Base-by-base conservation (phyloP, 2,329 filamentous ascomycete species). In the Alternaria gansuensis region DNA sequence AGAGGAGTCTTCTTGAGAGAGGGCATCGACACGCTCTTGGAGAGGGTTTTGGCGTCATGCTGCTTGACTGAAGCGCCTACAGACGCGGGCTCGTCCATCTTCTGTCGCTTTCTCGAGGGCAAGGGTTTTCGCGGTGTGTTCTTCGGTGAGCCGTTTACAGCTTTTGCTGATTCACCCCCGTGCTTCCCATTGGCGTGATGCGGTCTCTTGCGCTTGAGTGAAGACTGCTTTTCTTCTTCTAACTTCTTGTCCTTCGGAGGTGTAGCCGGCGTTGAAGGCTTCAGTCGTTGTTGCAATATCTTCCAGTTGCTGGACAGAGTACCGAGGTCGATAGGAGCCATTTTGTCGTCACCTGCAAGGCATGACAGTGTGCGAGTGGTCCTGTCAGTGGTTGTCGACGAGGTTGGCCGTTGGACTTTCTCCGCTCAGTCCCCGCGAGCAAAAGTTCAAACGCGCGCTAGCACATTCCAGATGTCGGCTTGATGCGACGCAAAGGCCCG, bases 241-340 rank as follows among this genome's bases (percentile, higher is more conserved):
- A 60, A 54, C 34, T 67, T 54, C 39, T 62, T 54, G 36, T 74
- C 67, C 51, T 71, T 72, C 7, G 70, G 63, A 62, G 73, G 52
- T 70, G 68, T 34, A 52, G 72, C 21, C 62, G 75, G 43, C 65
- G 63, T 63, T 67, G 80, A 73, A 62, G 79, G 58, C 59, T 76
- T 65, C 51, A 77, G 79, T 68, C 84, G 84, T 65, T 85, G 84
- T 79, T 92, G 90, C 54, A 93, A 83, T 79, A 85, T 89, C 79
- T 92, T 92, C 90, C 90, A 93, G 75, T 93, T 93, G 72, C 81
- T 82, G 66, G 80, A 82, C 45, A 82, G 70, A 54, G 75, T 74
- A 24, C 51, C 68, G 49, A 78, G 63, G 63, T 80, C 75, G 67
- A 83, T 81, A 51, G 65, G 73, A 34, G 72, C 74, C 75, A 77